Base-by-base conservation (phyloP, 1,139 yeast genomes). In the Saccharomyces hybrid region DNA sequence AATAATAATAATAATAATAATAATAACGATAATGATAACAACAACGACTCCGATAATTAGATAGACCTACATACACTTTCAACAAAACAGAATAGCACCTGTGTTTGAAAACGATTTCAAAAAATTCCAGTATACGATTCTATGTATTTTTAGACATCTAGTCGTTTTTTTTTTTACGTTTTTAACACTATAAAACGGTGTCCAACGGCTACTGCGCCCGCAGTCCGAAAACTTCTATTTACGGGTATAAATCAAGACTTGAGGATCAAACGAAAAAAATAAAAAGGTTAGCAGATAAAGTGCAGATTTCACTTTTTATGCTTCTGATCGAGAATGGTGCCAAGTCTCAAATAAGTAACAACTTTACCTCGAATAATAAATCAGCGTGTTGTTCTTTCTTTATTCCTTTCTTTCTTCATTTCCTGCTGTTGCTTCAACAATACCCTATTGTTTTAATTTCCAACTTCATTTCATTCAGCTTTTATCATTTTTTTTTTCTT, bases 151-250 rank as follows among this genome's bases (percentile, higher is more conserved):
- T 19, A 19, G 23, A 19, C 23, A 19, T 19, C 23, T 19, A 19
- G 23, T 3, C 23, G 23, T 19, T 3, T 19, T 19, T 19, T 47
- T 48, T 19, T 47, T 48, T 19, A 44, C 31, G n/a, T 52, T 47
- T 31, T 50, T 32, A 25, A 47, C 27, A 51, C 23, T 54, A 32
- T 50, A 51, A 46, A 50, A 14, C 27, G 23, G 23, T 13, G 25
- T 13, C 11, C 25, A 38, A 38, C 5, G 44, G 44, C 44, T 38
- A 19, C 44, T 38, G 44, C 44, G 44, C 44, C 44, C 44, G 44
- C 44, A 16, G 13, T 38, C 44, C 44, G 44, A 38, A 38, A 11
- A 16, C 23, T 38, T 49, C 51, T 41, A 31, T 41, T 41, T 41
- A 23, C 41, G 27, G 51, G 27, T n/a, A 46, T 46, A 27, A 14